Percentiles rank a stretch among this genome's conserved stretches.
Evolutionary conservation across 176 grass and related monocot species (phyloP).

Genomic region (Saccharum spontaneum): DNA sequence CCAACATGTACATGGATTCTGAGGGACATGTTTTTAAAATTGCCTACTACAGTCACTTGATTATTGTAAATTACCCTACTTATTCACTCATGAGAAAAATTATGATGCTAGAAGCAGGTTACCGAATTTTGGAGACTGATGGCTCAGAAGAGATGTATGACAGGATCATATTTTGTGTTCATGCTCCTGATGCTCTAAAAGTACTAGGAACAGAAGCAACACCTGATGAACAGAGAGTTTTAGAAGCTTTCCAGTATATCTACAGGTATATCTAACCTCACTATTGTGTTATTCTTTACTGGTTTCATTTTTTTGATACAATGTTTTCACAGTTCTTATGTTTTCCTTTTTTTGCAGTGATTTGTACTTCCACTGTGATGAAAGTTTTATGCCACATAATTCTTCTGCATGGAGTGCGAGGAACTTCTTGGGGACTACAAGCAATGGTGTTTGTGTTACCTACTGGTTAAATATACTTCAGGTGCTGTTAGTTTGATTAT

Average conservation of each 20-base stretch:
- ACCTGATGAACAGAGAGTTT: conserved; percentile 60
- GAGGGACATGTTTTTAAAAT: neutral
- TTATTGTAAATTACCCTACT: conserved; percentile 3
- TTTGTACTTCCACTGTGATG: conserved; percentile 78
- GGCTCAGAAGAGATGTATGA: conserved; percentile 63
- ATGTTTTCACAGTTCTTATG: too few species aligned
- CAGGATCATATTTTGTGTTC: conserved; percentile 59
- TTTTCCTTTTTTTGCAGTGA: conserved; percentile 45
- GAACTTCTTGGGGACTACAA: conserved; percentile 77
- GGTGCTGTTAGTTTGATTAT: conserved; percentile 29
- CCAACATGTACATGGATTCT: neutral
- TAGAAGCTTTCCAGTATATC: conserved; percentile 76
- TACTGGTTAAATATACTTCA: conserved; percentile 91
- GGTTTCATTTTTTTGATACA: neutral
- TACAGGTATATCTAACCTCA: conserved; percentile 41
- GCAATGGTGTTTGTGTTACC: conserved; percentile 63
- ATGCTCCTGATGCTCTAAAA: conserved; percentile 74
- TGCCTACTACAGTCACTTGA: neutral
- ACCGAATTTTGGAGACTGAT: conserved; percentile 29
- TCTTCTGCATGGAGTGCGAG: conserved; percentile 74
- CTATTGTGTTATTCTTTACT: neutral
- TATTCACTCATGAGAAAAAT: conserved; percentile 1
- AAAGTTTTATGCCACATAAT: conserved; percentile 78
- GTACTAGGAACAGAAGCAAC: conserved; percentile 69
- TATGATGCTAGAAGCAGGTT: conserved; percentile 35